phyloP scores from a whole-genome alignment of 345 rosid genomes.

The Cardamine chenopodiifolia region DNA sequence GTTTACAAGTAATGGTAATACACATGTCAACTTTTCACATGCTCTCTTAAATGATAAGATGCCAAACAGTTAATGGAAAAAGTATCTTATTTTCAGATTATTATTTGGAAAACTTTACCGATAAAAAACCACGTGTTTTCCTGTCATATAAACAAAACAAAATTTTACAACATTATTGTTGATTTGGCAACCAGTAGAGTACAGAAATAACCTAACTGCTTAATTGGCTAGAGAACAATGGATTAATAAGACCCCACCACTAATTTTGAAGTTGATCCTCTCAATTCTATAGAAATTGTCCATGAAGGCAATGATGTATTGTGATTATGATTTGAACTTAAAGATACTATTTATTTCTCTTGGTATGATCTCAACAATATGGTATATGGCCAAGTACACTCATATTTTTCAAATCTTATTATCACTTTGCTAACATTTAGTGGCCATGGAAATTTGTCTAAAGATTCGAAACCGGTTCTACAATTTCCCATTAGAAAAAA shows the following conservation, averaged over 20 bases:
- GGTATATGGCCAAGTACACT: conserved; percentile 42
- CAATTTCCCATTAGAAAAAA: conserved; percentile 30
- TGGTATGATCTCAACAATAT: conserved; percentile 23
- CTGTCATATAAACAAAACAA: neutral
- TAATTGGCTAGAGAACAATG: conserved; percentile 35
- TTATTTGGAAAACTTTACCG: conserved; percentile 3
- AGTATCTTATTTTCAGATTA: neutral
- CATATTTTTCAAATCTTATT: conserved; percentile 10
- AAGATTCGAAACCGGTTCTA: conserved; percentile 42
- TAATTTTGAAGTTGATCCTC: conserved; percentile 24
- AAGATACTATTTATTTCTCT: conserved; percentile 3
- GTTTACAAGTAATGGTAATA: neutral
- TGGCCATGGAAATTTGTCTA: conserved; percentile 38
- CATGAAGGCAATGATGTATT: conserved; percentile 26
- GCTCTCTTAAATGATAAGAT: neutral
- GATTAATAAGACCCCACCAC: conserved; percentile 33
- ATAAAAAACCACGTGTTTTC: conserved; percentile 26
- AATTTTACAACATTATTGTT: conserved; percentile 5
- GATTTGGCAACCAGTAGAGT: conserved; percentile 16
- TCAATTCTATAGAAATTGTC: conserved; percentile 9
- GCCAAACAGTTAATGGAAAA: neutral
- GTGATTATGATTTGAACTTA: conserved; percentile 14
- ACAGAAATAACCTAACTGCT: conserved; percentile 31
- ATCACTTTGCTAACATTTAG: conserved; percentile 30
- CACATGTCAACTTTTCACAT: neutral